A percentile compares a stretch with the other conserved stretches of the same genome.
These are phyloP conservation scores for Forsythia viridissima DNA, from an alignment of 257 asterid species.

Conservation along the genomic window DNA sequence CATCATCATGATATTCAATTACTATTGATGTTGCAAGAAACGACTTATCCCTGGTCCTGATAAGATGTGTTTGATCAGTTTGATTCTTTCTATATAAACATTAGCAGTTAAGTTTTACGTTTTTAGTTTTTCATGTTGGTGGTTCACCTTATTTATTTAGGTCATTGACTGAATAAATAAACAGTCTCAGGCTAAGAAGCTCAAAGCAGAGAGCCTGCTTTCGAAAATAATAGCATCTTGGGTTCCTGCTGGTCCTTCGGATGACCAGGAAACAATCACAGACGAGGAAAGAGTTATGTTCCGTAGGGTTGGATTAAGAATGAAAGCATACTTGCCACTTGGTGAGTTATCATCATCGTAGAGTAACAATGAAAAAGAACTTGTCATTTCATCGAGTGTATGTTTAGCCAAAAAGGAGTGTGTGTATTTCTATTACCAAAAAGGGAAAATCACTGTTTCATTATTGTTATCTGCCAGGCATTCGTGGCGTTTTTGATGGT, in stretches of 20 bases:
- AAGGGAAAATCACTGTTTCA: constrained; percentile 18
- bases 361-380: not conserved
- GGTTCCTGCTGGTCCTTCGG: constrained; percentile 85
- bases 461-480: constrained; percentile 53
- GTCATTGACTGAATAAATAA: constrained; percentile 24
- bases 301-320: constrained; percentile 84
- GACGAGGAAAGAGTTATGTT: constrained; percentile 94
- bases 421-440: not conserved
- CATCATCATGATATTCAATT: constrained; percentile 1
- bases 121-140: constrained; percentile 20
- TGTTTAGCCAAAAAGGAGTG: not conserved
- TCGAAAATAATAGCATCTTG: constrained; percentile 85
- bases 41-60: constrained; percentile 3
- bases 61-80: constrained; percentile 1
- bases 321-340: constrained; percentile 92
- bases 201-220: constrained; percentile 82
- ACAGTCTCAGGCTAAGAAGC: constrained; percentile 93
- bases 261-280: constrained; percentile 95
- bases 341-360: constrained; percentile 54
- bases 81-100: not conserved
- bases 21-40: not conserved
- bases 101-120: not conserved
- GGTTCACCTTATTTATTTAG: constrained; percentile 13
- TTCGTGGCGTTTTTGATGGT: constrained; percentile 97
- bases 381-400: constrained; percentile 17